Conservation (phyloP, 2,329 filamentous ascomycete genomes). For the Boeremia lycopersici region DNA sequence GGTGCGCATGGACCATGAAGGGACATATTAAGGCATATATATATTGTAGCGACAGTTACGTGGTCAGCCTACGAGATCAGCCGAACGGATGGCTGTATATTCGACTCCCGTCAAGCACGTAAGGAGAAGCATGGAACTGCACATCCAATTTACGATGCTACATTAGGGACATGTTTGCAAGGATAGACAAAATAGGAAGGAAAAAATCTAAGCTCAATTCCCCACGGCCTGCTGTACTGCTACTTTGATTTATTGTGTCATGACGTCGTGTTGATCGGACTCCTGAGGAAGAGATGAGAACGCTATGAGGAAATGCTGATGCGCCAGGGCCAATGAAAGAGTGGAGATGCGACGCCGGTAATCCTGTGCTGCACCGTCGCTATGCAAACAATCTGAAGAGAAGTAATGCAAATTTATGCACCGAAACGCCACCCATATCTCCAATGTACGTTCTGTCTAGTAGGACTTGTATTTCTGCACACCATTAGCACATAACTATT, state of each 20-base stretch:
- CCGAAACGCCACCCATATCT: not conserved
- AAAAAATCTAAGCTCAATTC: not conserved
- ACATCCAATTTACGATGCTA: not conserved
- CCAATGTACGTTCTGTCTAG: slow-evolving; percentile 7
- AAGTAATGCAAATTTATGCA: not conserved
- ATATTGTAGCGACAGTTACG: too few relatives aligned
- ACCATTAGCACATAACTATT: not conserved
- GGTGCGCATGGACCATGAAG: too few relatives aligned
- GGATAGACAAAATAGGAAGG: not conserved
- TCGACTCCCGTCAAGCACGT: too few relatives aligned
- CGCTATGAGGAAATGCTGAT: not conserved
- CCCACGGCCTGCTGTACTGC: not conserved
- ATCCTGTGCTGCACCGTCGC: slow-evolving; percentile 19
- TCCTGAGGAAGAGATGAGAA: not conserved
- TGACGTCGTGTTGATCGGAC: not conserved
- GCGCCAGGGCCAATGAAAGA: not conserved
- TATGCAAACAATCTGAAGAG: slow-evolving; percentile 19
- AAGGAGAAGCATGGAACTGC: not conserved
- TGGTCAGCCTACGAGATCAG: too few relatives aligned
- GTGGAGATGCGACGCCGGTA: slow-evolving; percentile 9
- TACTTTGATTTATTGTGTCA: not conserved
- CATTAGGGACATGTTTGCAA: not conserved
- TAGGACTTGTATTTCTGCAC: slow-evolving; percentile 42
- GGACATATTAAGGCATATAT: too few relatives aligned
- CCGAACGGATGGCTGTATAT: too few relatives aligned